A percentile compares a stretch with the other conserved stretches of the same genome.
Conservation (phyloP, 192 early-diverging fungal genomes). For the Backusella macrospora region DNA sequence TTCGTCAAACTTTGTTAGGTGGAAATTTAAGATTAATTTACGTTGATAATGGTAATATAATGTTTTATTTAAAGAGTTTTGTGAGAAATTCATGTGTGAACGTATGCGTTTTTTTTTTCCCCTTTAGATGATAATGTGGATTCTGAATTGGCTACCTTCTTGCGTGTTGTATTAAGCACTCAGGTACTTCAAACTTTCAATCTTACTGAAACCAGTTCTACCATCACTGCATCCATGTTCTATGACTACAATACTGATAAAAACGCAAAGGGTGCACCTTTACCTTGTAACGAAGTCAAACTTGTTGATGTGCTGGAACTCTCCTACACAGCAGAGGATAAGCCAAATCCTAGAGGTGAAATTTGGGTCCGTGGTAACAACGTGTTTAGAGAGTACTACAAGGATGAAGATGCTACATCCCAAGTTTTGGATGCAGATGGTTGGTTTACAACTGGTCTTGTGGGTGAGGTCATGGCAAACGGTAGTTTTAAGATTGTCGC, state of each 20-base stretch:
- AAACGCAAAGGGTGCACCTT: conserved; percentile 62
- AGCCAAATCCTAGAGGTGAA: conserved; percentile 83
- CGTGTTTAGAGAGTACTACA: conserved; percentile 85
- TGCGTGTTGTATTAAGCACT: conserved; percentile 63
- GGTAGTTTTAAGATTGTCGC: conserved; percentile 38
- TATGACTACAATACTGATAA: conserved; percentile 51
- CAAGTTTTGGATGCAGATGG: conserved; percentile 80
- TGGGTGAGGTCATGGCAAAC: conserved; percentile 56
- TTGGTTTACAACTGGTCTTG: conserved; percentile 85
- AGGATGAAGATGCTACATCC: conserved; percentile 67
- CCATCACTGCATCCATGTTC: conserved; percentile 43
- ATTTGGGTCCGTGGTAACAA: conserved; percentile 80
- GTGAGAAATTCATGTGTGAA: background rate
- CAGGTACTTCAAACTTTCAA: conserved; percentile 62
- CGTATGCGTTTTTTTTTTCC: background rate
- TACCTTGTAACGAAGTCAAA: conserved; percentile 74
- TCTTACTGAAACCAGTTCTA: conserved; percentile 38
- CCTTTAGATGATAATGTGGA: conserved; percentile 23
- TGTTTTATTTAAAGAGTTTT: background rate
- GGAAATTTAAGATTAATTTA: conserved; percentile 40
- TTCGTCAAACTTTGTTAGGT: conserved; percentile 45
- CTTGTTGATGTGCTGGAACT: conserved; percentile 78
- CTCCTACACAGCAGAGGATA: conserved; percentile 70
- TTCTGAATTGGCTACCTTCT: conserved; percentile 40
- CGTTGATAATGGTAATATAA: conserved; percentile 33